These are phyloP conservation scores for Xylaria sp. DNA, from an alignment of 2,329 filamentous ascomycete genomes.

Conservation along the genomic window DNA sequence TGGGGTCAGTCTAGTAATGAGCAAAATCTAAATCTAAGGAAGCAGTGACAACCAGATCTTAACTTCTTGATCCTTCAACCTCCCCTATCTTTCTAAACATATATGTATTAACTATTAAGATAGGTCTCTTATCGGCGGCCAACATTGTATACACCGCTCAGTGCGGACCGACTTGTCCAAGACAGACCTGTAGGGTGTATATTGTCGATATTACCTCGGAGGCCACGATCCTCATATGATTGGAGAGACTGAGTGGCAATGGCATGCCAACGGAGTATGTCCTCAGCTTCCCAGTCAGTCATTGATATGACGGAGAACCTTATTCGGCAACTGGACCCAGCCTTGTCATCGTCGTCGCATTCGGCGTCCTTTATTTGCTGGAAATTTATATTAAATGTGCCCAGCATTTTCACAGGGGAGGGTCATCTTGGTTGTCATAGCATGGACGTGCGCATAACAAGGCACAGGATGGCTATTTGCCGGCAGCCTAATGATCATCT, in stretches of 20 bases:
- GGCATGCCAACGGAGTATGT: background rate
- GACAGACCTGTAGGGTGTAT: background rate
- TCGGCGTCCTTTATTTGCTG: constrained; percentile 12
- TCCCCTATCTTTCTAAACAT: background rate
- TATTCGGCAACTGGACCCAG: constrained; percentile 24
- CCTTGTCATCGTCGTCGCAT: constrained; percentile 10
- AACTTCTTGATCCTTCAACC: background rate
- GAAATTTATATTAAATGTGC: constrained; percentile 3
- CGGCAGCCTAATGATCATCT: constrained; percentile 18
- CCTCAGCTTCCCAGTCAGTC: background rate
- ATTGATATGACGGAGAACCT: constrained; percentile 8
- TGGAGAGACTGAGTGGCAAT: background rate
- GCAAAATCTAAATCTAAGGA: background rate
- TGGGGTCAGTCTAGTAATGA: background rate
- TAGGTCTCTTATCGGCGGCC: background rate
- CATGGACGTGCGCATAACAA: background rate
- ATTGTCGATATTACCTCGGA: constrained; percentile 1
- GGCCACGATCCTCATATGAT: background rate
- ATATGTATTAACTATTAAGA: background rate
- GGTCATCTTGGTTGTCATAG: background rate
- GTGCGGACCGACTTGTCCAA: background rate
- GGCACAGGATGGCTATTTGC: constrained; percentile 24
- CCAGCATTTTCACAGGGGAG: background rate
- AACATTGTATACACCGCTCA: background rate
- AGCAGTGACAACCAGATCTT: background rate